These are phyloP conservation scores for Polyporus arcularius DNA, from an alignment of 768 basidiomycete species.

Conservation along the genomic window DNA sequence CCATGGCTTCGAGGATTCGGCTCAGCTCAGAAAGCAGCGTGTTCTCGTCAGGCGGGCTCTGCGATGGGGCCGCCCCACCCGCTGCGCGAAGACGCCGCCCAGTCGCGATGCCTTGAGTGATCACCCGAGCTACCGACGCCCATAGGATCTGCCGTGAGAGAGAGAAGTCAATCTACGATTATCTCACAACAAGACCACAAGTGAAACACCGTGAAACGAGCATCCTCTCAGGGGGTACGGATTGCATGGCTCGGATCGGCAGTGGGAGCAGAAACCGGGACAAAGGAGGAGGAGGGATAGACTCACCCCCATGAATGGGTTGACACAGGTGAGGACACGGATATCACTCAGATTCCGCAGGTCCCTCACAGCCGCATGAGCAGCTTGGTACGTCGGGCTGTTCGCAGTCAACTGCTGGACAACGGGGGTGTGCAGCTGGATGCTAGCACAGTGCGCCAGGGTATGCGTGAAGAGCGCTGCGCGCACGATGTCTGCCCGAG, in stretches of 20 bases:
- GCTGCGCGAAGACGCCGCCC: slow-evolving; percentile 1
- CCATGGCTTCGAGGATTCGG: slow-evolving; percentile 6
- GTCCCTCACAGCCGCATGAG: slow-evolving; percentile 19
- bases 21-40: slow-evolving; percentile 7
- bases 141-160: slow-evolving; percentile 7
- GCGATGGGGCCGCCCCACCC: neutral
- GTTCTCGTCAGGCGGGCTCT: slow-evolving; percentile 13
- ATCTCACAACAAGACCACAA: too few species aligned
- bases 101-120: slow-evolving; percentile 6
- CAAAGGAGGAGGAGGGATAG: neutral
- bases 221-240: neutral
- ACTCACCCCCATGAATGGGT: slow-evolving; percentile 29
- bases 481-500: slow-evolving; percentile 20
- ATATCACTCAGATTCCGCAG: slow-evolving; percentile 16
- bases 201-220: too few species aligned
- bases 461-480: slow-evolving; percentile 27
- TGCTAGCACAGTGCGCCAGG: slow-evolving; percentile 29
- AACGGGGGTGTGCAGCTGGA: slow-evolving; percentile 32
- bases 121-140: slow-evolving; percentile 12
- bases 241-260: neutral
- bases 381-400: slow-evolving; percentile 23
- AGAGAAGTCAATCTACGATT: neutral
- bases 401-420: slow-evolving; percentile 13
- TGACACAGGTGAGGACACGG: slow-evolving; percentile 14
- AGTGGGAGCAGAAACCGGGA: neutral